Base-by-base conservation (phyloP, 225 moss, liverwort and hornwort genomes). In the Anthoceros angustus region DNA sequence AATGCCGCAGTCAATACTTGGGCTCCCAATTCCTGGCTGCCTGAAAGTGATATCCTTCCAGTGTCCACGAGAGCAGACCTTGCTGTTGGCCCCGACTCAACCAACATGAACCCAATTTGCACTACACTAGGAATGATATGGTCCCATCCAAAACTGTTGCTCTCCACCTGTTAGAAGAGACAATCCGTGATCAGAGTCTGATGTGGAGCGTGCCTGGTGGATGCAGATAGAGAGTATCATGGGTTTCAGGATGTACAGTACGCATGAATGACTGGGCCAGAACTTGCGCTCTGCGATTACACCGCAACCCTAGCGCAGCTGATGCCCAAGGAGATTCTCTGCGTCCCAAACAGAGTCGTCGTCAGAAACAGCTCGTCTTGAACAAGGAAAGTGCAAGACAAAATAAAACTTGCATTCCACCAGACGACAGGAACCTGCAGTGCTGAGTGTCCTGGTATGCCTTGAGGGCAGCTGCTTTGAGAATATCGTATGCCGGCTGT, bases 91-190 rank as follows among this genome's bases (percentile, higher is more conserved):
- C 71, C 77, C 61, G 86, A 82, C 76, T 92, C 91, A 63, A 92
- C 84, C 50, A 92, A 78, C 68, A 82, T 73, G 65, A 92, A 92
- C 39, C 91, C 91, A 66, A 92, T 70, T 41, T 82, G 91, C 70
- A 92, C 91, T 63, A 92, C 84, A 76, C 91, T 92, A 39, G 91
- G 91, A 63, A 92, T 84, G 40, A 92, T 86, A 72, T 92, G 91
- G 77, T 92, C 91, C 91, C 91, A 92, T 66, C 91, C 91, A 72
- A 86, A 92, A 63, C 86, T 73, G 72, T 87, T 92, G 75, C 76
- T 92, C 72, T 88, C 82, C 69, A 92, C 90, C 90, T 91, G 86
- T 71, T 74, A 70, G 8, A 25, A 41, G 7, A 65, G 8, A 40
- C 38, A 55, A 43, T 8, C 5, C 38, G 3, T 49, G 5, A 48